Base-by-base conservation (phyloP, 140 eudicot genomes). In the Stevia rebaudiana region DNA sequence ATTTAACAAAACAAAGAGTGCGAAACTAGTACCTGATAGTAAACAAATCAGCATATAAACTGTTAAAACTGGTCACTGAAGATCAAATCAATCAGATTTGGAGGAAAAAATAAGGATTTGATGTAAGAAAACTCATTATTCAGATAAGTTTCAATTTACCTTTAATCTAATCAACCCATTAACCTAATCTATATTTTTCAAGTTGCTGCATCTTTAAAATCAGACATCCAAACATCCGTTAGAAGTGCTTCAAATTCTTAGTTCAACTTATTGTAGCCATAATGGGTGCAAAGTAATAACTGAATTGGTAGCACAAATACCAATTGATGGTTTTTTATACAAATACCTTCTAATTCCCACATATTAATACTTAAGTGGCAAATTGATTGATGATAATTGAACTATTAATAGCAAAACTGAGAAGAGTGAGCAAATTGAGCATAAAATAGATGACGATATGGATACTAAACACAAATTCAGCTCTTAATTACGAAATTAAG, bases 351-450 rank as follows among this genome's bases (percentile, higher is more conserved):
- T 0, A 30, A 2, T 2, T 47, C 33, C 28, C 60, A 1, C 31
- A 64, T 23, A 21, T 63, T 51, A 19, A 61, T 13, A 41, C 61
- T 62, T 17, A 24, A 39, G 46, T 42, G 47, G 18, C 56, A 65
- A 51, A 62, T 25, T 42, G 15, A 36, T 52, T 40, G 30, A 54
- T 18, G 57, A 41, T 15, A 22, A 22, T 12, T 60, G 33, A 13
- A 23, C 10, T 61, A 13, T 35, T 28, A 33, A 53, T 37, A 44
- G 15, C 61, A 55, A 54, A 55, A 30, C n/a, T 44, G 6, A 9
- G 7, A 43, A 15, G 11, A 33, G n/a, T 53, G 15, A 54, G 28
- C 51, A 72, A 17, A 0, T 41, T 41, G 63, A 24, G 49, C 68
- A 40, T 13, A n/a, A 42, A 36, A 23, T 25, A 60, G 53, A 52